Evolutionary conservation across 805 yeast genomes (phyloP), one percentile per base, ranked within the genome.

Genomic region (Sungouiozyma ichnusensis): DNA sequence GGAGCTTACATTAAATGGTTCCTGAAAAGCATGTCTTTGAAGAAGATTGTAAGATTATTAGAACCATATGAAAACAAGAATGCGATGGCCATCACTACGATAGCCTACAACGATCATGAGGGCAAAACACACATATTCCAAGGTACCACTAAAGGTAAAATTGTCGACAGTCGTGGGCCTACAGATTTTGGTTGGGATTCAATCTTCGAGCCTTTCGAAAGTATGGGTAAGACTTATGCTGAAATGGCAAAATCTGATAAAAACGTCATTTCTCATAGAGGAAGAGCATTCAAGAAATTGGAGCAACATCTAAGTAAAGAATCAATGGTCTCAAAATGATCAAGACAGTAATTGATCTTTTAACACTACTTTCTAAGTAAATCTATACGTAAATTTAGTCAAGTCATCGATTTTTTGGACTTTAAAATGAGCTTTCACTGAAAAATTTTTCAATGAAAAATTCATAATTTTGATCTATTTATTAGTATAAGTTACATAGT

Each of bases 1-100:
- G 99, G 99, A 18, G 97, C 97, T 1, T 85, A 86, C 50, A 76
- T 79, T 63, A 90, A 90, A 63, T 90, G 98, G 98, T 92, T 92
- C 63, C 72, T 85, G 36, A 68, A 78, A 48, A 64, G 74, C 13
- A 60, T 88, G 49, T 97, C 97, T 0, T 71, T 84, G 29, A 76
- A 74, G 13, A 90, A 90, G 2, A 65, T 90, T 42, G 83, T 79
- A 44, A 78, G 81, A 53, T 72, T 90, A 80, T 67, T 94, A 34
- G 76, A 67, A 46, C 85, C 85, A 32, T 92, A 83, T 58, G 88
- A 81, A 38, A 85, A 85, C 60, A 86, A 86, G 58, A 63, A 77
- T 2, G 98, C 96, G 5, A 73, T 76, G 46, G 96, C 97, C 1
- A 76, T 86, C 39, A 85, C 96, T 52, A 88, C 97, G 0, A 85